A percentile compares a stretch with the other conserved stretches of the same genome.
Conservation (phyloP, 495 filamentous ascomycete species). For the Pyronema domesticum region DNA sequence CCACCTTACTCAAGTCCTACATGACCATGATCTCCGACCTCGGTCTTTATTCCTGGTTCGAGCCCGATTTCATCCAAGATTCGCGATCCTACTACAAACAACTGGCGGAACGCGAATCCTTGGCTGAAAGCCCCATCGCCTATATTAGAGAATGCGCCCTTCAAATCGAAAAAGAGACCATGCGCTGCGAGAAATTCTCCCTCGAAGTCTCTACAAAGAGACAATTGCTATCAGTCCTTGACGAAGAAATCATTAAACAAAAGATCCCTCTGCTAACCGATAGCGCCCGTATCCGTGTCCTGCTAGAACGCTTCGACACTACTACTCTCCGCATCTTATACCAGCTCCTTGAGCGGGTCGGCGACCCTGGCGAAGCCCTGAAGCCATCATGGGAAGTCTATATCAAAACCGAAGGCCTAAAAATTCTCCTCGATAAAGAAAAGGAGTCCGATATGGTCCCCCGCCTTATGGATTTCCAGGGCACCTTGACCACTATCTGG, state of each 20-base stretch:
- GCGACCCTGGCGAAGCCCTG: constrained; percentile 44
- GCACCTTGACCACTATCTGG: constrained; percentile 56
- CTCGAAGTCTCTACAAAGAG: constrained; percentile 68
- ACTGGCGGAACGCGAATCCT: constrained; percentile 46
- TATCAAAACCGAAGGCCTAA: constrained; percentile 55
- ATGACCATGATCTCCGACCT: constrained; percentile 68
- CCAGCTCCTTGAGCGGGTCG: constrained; percentile 45
- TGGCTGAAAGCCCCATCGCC: constrained; percentile 38
- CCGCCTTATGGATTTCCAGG: constrained; percentile 65
- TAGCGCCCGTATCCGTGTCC: constrained; percentile 41
- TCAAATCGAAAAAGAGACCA: constrained; percentile 51
- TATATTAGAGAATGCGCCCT: constrained; percentile 51
- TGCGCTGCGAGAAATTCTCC: constrained; percentile 57
- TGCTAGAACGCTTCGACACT: constrained; percentile 49
- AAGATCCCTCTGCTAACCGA: constrained; percentile 45
- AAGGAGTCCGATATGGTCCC: constrained; percentile 74
- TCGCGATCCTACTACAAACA: constrained; percentile 45
- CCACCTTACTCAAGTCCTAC: constrained; percentile 43
- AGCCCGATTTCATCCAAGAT: constrained; percentile 48
- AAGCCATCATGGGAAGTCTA: constrained; percentile 56
- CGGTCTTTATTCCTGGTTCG: constrained; percentile 62
- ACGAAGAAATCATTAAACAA: constrained; percentile 44
- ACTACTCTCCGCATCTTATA: constrained; percentile 59
- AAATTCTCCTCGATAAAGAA: constrained; percentile 62
- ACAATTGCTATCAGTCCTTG: constrained; percentile 50